phyloP scores from a whole-genome alignment of 169 alveolate genomes.

The Pseudocohnilembus persalinus region DNA sequence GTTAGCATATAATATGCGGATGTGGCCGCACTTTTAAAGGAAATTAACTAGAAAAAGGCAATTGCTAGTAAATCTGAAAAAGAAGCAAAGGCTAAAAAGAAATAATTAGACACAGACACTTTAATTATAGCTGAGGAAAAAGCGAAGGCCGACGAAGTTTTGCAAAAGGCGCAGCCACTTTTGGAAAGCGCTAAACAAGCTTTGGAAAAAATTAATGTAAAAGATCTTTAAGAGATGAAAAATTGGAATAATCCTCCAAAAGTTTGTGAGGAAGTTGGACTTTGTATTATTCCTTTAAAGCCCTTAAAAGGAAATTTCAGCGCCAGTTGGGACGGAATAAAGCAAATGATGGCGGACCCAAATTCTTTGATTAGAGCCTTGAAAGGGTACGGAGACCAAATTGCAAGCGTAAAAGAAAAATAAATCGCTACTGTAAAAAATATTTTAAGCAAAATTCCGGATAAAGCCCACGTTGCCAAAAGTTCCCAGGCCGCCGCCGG shows the following conservation, averaged over 20 bases:
- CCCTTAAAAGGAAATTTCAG: slow-evolving; percentile 79
- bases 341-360: slow-evolving; percentile 79
- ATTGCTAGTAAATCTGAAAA: slow-evolving; percentile 81
- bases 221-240: slow-evolving; percentile 86
- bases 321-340: slow-evolving; percentile 91
- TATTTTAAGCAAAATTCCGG: slow-evolving; percentile 77
- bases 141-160: slow-evolving; percentile 86
- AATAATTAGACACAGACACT: slow-evolving; percentile 54
- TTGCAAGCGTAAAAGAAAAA: slow-evolving; percentile 62
- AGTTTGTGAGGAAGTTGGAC: slow-evolving; percentile 79
- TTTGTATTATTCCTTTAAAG: slow-evolving; percentile 76
- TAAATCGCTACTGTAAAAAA: slow-evolving; percentile 74
- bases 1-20: slow-evolving; percentile 86
- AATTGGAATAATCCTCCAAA: slow-evolving; percentile 87
- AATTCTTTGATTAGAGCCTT: slow-evolving; percentile 74
- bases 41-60: slow-evolving; percentile 82
- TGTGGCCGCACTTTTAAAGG: slow-evolving; percentile 85
- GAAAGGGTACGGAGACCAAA: slow-evolving; percentile 75
- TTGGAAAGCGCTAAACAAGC: slow-evolving; percentile 88
- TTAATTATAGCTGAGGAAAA: slow-evolving; percentile 69
- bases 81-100: slow-evolving; percentile 82
- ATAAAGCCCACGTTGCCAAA: slow-evolving; percentile 78
- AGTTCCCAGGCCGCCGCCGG: slow-evolving; percentile 92
- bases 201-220: slow-evolving; percentile 68
- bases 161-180: slow-evolving; percentile 90